phyloP scores from a whole-genome alignment of 1,139 yeast species.

The Pichia sorboxylosa region DNA sequence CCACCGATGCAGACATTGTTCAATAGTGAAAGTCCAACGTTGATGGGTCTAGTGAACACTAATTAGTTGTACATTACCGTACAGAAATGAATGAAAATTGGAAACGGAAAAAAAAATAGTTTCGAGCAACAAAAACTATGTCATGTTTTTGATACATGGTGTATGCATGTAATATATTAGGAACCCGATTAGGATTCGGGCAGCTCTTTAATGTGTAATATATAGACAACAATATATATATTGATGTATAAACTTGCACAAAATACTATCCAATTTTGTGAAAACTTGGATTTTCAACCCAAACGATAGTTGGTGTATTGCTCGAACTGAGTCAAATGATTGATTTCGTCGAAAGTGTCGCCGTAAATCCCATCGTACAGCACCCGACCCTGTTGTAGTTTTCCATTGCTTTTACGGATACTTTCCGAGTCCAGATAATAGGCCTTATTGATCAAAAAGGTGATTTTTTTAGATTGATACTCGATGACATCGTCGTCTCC shows the following conservation, averaged over 20 bases:
- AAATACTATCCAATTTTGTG: too few species aligned
- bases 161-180: too few species aligned
- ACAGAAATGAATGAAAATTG: too few species aligned
- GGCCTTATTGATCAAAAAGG: constrained; percentile 31
- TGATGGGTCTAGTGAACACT: background rate
- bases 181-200: too few species aligned
- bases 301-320: constrained; percentile 1
- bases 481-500: constrained; percentile 34
- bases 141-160: too few species aligned
- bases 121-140: too few species aligned
- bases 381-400: constrained; percentile 3
- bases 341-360: background rate
- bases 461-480: constrained; percentile 40
- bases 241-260: too few species aligned
- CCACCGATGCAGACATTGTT: constrained; percentile 20
- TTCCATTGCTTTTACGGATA: constrained; percentile 8
- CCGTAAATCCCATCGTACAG: background rate
- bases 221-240: too few species aligned
- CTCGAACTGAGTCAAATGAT: constrained; percentile 1
- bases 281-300: too few species aligned
- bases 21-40: background rate
- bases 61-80: too few species aligned
- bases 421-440: constrained; percentile 31
- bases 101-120: too few species aligned
- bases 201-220: too few species aligned